These are phyloP conservation scores for Begonia masoniana DNA, from an alignment of 306 rosid genomes.

Conservation along the genomic window DNA sequence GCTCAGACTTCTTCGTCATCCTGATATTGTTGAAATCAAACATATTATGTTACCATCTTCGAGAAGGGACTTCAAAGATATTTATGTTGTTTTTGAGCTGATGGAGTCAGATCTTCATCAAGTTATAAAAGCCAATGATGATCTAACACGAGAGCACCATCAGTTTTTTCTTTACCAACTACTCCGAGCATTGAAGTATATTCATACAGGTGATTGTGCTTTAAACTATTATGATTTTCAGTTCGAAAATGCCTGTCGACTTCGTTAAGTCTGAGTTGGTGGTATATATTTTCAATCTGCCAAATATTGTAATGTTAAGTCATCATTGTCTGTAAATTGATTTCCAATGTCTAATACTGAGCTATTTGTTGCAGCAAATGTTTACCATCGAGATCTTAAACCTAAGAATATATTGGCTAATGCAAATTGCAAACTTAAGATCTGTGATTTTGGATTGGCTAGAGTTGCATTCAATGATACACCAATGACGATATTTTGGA, in stretches of 20 bases:
- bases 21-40: slow-evolving; percentile 93
- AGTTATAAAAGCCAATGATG: slow-evolving; percentile 88
- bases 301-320: not conserved
- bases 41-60: slow-evolving; percentile 94
- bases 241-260: not conserved
- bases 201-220: slow-evolving; percentile 56
- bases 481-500: slow-evolving; percentile 87
- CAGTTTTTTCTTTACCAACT: slow-evolving; percentile 95
- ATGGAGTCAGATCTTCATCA: slow-evolving; percentile 99
- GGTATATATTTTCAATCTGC: not conserved
- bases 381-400: slow-evolving; percentile 89
- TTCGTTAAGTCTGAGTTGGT: not conserved
- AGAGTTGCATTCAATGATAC: slow-evolving; percentile 89
- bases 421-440: slow-evolving; percentile 92
- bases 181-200: slow-evolving; percentile 92
- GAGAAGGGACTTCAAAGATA: slow-evolving; percentile 72
- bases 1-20: slow-evolving; percentile 87
- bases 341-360: slow-evolving; percentile 18
- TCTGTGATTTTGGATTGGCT: slow-evolving; percentile 94
- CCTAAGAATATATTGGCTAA: slow-evolving; percentile 96
- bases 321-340: not conserved
- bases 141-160: slow-evolving; percentile 81
- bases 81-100: slow-evolving; percentile 88
- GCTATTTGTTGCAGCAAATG: slow-evolving; percentile 59
- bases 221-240: not conserved